phyloP scores from a whole-genome alignment of 306 rosid species.

The Canavalia gladiata region DNA sequence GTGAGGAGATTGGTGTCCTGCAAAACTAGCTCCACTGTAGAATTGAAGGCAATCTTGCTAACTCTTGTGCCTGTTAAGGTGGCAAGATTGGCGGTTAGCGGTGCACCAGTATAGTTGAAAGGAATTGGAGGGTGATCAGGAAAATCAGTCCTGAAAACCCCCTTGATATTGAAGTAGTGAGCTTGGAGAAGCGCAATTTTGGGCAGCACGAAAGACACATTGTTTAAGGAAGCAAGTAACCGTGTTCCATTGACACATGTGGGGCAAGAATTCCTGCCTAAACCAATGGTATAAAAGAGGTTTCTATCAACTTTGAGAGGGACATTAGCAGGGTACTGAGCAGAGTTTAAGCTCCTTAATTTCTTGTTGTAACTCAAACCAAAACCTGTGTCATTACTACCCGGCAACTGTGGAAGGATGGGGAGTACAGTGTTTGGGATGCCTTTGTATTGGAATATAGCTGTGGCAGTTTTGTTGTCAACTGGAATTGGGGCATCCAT shows the following conservation, averaged over 20 bases:
- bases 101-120: slow-evolving; percentile 76
- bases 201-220: slow-evolving; percentile 76
- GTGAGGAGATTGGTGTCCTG: slow-evolving; percentile 78
- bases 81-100: slow-evolving; percentile 65
- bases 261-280: slow-evolving; percentile 65
- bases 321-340: slow-evolving; percentile 68
- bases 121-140: slow-evolving; percentile 65
- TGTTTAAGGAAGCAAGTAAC: slow-evolving; percentile 71
- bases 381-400: slow-evolving; percentile 64
- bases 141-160: slow-evolving; percentile 69
- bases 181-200: slow-evolving; percentile 76
- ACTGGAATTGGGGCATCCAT: slow-evolving; percentile 68
- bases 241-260: slow-evolving; percentile 72
- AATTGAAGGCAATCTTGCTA: slow-evolving; percentile 72
- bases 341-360: slow-evolving; percentile 66
- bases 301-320: slow-evolving; percentile 74
- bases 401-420: slow-evolving; percentile 62
- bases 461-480: slow-evolving; percentile 77
- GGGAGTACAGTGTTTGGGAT: slow-evolving; percentile 73
- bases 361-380: slow-evolving; percentile 61
- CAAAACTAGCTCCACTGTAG: slow-evolving; percentile 75
- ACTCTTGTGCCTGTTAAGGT: slow-evolving; percentile 70
- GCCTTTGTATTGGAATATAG: slow-evolving; percentile 71
- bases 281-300: slow-evolving; percentile 68
- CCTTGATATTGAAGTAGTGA: slow-evolving; percentile 66